Evolutionary conservation across 2,329 filamentous ascomycete genomes (phyloP).

Genomic region (Coniella lustricola): DNA sequence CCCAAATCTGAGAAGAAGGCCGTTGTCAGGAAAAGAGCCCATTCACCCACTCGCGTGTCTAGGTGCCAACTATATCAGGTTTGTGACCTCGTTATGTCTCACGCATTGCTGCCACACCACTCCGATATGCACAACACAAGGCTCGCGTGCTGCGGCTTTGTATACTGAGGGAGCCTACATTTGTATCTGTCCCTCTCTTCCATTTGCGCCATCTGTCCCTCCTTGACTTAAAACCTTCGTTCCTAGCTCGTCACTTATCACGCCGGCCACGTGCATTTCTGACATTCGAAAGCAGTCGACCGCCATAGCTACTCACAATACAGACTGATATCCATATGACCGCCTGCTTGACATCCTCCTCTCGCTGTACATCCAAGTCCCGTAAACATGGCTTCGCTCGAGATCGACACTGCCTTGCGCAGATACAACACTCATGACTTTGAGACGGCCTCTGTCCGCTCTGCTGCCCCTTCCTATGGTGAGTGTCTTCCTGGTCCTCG

Average conservation of each 20-base stretch:
- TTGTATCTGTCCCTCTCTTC: neutral
- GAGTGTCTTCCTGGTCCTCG: slow-evolving; percentile 24
- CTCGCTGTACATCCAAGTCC: neutral
- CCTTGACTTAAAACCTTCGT: no score
- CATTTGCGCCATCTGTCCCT: neutral
- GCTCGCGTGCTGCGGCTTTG: no score
- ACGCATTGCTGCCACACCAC: no score
- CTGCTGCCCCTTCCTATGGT: slow-evolving; percentile 63
- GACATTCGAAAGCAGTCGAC: neutral
- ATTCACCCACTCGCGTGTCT: no score
- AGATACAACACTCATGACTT: slow-evolving; percentile 44
- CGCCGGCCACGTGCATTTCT: no score
- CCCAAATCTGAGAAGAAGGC: no score
- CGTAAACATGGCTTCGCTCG: slow-evolving; percentile 9
- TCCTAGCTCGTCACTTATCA: no score
- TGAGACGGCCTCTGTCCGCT: slow-evolving; percentile 60
- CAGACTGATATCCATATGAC: neutral
- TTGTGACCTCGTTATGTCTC: no score
- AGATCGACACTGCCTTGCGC: slow-evolving; percentile 9
- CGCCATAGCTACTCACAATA: neutral
- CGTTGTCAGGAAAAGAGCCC: no score
- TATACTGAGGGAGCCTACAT: neutral
- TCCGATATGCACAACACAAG: no score
- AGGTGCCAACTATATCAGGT: no score
- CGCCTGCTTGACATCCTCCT: neutral